Percentiles rank a stretch among this genome's conserved stretches.
These are phyloP conservation scores for Cladophialophora chaetospira DNA, from an alignment of 2,329 filamentous ascomycete species.

Conservation along the genomic window DNA sequence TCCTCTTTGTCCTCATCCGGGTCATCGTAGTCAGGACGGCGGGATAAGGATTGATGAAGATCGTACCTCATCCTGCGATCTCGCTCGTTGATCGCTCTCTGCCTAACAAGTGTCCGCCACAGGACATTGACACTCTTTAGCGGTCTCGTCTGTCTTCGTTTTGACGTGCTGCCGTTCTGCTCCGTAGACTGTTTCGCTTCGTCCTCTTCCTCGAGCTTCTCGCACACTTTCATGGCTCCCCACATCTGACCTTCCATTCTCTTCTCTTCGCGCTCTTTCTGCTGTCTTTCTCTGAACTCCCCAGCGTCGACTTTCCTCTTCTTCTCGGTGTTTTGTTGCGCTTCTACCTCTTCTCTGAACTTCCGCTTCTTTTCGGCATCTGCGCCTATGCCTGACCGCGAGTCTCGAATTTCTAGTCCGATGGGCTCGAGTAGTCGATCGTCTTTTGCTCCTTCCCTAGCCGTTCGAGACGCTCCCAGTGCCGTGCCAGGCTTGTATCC, in stretches of 20 bases:
- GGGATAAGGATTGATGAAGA: slow-evolving; percentile 64
- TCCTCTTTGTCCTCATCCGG: slow-evolving; percentile 73
- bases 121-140: slow-evolving; percentile 73
- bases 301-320: slow-evolving; percentile 64
- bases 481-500: slow-evolving; percentile 78
- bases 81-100: slow-evolving; percentile 69
- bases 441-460: slow-evolving; percentile 32
- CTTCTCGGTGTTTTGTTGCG: slow-evolving; percentile 56
- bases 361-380: slow-evolving; percentile 83
- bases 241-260: slow-evolving; percentile 69
- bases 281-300: slow-evolving; percentile 72
- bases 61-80: slow-evolving; percentile 67
- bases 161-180: not conserved
- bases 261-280: slow-evolving; percentile 68
- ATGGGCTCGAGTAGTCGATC: slow-evolving; percentile 69
- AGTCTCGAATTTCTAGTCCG: slow-evolving; percentile 73
- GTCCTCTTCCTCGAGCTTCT: slow-evolving; percentile 64
- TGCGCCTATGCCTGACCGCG: slow-evolving; percentile 78
- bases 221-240: slow-evolving; percentile 80
- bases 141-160: slow-evolving; percentile 47
- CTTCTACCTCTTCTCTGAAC: slow-evolving; percentile 62
- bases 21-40: slow-evolving; percentile 68
- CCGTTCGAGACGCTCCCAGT: slow-evolving; percentile 64
- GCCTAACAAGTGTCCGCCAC: slow-evolving; percentile 73
- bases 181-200: slow-evolving; percentile 28